Percentiles rank a stretch among this genome's conserved stretches.
Conservation (phyloP, 495 filamentous ascomycete species). For the Copromyces sp. region DNA sequence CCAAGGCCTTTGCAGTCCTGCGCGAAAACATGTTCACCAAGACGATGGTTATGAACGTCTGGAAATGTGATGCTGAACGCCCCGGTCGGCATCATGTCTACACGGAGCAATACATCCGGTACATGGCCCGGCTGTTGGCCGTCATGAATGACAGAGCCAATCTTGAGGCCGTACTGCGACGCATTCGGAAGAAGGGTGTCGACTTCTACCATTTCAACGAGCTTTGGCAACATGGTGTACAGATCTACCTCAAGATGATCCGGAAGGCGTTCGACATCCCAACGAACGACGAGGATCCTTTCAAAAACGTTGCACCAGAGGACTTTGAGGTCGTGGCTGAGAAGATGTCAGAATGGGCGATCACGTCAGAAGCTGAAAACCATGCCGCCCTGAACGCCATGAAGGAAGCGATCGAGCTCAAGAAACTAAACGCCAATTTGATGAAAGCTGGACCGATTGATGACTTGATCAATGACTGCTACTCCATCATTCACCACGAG, state of each 20-base stretch:
- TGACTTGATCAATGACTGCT: slow-evolving; percentile 81
- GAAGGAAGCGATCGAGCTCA: slow-evolving; percentile 79
- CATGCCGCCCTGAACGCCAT: slow-evolving; percentile 57
- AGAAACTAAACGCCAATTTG: slow-evolving; percentile 73
- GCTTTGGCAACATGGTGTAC: slow-evolving; percentile 75
- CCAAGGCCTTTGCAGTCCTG: slow-evolving; percentile 62
- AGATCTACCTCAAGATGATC: slow-evolving; percentile 64
- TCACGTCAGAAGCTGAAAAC: slow-evolving; percentile 22
- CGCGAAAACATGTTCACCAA: slow-evolving; percentile 88
- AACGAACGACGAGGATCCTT: slow-evolving; percentile 63
- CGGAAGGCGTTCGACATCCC: slow-evolving; percentile 56
- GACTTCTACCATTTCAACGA: slow-evolving; percentile 80
- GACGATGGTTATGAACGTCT: slow-evolving; percentile 89
- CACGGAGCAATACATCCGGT: slow-evolving; percentile 78
- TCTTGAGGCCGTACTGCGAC: slow-evolving; percentile 70
- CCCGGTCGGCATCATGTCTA: slow-evolving; percentile 91
- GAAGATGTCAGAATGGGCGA: slow-evolving; percentile 41
- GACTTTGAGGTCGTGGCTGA: slow-evolving; percentile 58
- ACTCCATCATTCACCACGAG: slow-evolving; percentile 62
- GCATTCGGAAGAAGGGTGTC: slow-evolving; percentile 68
- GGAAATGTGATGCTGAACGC: slow-evolving; percentile 89
- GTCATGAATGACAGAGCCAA: slow-evolving; percentile 66
- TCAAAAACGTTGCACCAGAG: slow-evolving; percentile 68
- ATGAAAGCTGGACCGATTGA: slow-evolving; percentile 81
- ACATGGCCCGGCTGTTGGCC: slow-evolving; percentile 64